These are phyloP conservation scores for Myochromella boudieri DNA, from an alignment of 768 basidiomycete species.

Conservation along the genomic window DNA sequence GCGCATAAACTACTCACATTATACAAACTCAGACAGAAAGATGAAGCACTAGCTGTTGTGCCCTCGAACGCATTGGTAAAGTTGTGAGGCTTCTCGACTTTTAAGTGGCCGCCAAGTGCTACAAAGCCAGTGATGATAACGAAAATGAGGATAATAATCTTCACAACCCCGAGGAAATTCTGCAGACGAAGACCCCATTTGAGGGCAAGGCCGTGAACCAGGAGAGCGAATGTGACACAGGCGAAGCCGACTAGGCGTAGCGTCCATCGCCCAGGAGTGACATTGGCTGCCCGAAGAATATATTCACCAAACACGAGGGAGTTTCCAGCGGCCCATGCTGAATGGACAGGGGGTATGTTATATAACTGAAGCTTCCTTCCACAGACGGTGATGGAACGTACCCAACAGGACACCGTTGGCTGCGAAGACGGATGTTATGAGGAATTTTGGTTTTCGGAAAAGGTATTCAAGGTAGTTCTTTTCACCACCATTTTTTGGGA, in stretches of 20 bases:
- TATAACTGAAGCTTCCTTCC: not conserved
- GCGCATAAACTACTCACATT: conserved; percentile 41
- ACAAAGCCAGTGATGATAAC: conserved; percentile 51
- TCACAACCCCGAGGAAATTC: conserved; percentile 60
- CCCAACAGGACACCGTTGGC: conserved; percentile 50
- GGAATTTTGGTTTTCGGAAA: conserved; percentile 52
- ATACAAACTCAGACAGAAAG: conserved; percentile 34
- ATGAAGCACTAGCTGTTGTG: conserved; percentile 46
- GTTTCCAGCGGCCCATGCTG: conserved; percentile 42
- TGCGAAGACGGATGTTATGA: conserved; percentile 56
- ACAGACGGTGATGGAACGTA: conserved; percentile 3
- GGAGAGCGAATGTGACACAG: conserved; percentile 34
- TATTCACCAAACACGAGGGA: conserved; percentile 63
- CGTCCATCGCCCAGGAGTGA: conserved; percentile 28
- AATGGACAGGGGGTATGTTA: not conserved
- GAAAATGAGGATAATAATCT: conserved; percentile 47
- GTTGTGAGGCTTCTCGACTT: conserved; percentile 32
- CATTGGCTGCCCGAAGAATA: conserved; percentile 32
- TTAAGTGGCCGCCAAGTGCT: conserved; percentile 35
- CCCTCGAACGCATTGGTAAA: conserved; percentile 40
- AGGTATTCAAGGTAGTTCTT: conserved; percentile 69
- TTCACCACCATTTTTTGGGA: conserved; percentile 49
- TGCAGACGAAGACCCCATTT: conserved; percentile 60
- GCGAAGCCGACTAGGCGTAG: conserved; percentile 35
- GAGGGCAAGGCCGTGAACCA: conserved; percentile 44